phyloP scores from a whole-genome alignment of 768 basidiomycete species.

The Boletus vermiculosoides region DNA sequence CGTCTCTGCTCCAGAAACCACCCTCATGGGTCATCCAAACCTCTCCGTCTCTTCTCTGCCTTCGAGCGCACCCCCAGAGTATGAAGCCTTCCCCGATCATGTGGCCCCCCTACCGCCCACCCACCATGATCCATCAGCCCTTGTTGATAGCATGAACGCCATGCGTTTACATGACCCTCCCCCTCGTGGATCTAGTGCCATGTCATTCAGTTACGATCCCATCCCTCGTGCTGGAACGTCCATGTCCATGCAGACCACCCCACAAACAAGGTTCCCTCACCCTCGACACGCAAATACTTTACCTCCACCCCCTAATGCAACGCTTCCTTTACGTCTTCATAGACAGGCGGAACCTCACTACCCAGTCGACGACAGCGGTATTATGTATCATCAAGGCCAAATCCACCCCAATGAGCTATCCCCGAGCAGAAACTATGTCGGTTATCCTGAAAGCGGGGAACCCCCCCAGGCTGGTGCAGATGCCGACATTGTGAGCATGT shows the following conservation, averaged over 20 bases:
- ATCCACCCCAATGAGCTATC: slow-evolving; percentile 6
- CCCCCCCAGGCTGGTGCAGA: slow-evolving; percentile 31
- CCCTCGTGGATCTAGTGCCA: slow-evolving; percentile 30
- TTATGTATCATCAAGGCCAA: slow-evolving; percentile 10
- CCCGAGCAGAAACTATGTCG: slow-evolving; percentile 28
- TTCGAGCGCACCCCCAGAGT: slow-evolving; percentile 36
- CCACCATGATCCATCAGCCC: slow-evolving; percentile 41
- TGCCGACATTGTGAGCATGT: slow-evolving; percentile 36
- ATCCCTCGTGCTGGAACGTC: slow-evolving; percentile 57
- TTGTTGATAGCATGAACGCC: slow-evolving; percentile 51
- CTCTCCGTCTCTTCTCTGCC: slow-evolving; percentile 48
- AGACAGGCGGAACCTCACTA: slow-evolving; percentile 30
- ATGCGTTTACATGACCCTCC: slow-evolving; percentile 50
- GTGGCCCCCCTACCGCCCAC: slow-evolving; percentile 36
- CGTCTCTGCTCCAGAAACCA: slow-evolving; percentile 14
- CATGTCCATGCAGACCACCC: slow-evolving; percentile 46
- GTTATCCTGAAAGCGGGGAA: slow-evolving; percentile 27
- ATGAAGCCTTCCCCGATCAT: slow-evolving; percentile 27
- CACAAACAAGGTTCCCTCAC: slow-evolving; percentile 31
- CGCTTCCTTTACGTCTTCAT: slow-evolving; percentile 20
- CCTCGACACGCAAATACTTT: slow-evolving; percentile 45
- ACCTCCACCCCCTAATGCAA: slow-evolving; percentile 31
- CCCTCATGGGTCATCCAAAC: slow-evolving; percentile 45
- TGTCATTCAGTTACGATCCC: slow-evolving; percentile 40
- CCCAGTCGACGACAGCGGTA: slow-evolving; percentile 34